These are phyloP conservation scores for Pythium utonaiense DNA, from an alignment of 352 stramenopile species.

Conservation along the genomic window DNA sequence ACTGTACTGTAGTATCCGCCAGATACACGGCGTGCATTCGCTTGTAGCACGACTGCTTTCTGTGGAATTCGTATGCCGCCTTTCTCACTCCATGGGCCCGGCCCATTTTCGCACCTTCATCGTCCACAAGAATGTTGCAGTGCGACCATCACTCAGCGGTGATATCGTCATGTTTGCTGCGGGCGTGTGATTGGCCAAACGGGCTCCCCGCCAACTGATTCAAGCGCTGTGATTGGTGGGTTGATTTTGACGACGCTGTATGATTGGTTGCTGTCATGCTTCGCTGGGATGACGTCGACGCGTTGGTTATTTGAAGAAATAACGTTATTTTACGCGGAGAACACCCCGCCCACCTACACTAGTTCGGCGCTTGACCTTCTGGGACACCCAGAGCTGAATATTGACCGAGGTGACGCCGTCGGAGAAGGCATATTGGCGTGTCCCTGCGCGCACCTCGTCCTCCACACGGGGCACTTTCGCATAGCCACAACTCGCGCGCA, in stretches of 20 bases:
- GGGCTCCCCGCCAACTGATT: neutral
- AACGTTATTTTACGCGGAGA: conserved; percentile 18
- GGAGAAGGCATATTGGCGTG: neutral
- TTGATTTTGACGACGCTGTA: neutral
- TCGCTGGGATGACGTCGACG: neutral
- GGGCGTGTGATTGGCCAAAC: conserved; percentile 19
- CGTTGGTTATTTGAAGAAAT: conserved; percentile 17
- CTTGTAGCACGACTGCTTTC: too few relatives aligned
- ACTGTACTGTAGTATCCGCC: too few relatives aligned
- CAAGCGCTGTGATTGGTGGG: conserved; percentile 5
- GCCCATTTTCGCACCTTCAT: neutral
- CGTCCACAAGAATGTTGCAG: conserved; percentile 11
- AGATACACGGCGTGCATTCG: too few relatives aligned
- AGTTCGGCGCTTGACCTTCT: neutral
- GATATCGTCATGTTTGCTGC: neutral
- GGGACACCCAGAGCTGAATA: neutral
- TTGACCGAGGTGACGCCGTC: neutral
- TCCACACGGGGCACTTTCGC: neutral
- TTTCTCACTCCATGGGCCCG: neutral
- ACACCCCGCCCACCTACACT: too few relatives aligned
- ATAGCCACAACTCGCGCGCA: neutral
- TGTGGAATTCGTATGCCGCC: neutral
- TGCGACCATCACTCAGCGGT: conserved; percentile 8
- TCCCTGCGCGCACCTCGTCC: neutral
- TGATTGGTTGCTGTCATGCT: conserved; percentile 9